These are phyloP conservation scores for Vaccinium darrowii DNA, from an alignment of 148 eudicot species.

Conservation along the genomic window DNA sequence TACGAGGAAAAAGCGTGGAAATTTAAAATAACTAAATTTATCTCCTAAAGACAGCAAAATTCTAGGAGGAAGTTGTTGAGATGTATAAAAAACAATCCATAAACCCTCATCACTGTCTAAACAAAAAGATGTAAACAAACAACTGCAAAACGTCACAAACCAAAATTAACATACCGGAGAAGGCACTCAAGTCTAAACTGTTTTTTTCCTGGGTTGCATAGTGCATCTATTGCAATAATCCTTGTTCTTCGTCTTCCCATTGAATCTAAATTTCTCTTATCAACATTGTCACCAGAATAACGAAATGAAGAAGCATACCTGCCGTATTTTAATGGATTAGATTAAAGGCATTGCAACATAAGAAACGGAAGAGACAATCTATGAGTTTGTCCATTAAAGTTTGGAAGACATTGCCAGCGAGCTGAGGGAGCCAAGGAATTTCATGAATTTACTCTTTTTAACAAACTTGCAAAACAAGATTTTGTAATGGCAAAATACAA, in stretches of 20 bases:
- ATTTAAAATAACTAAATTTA: background rate
- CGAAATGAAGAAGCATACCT: slow-evolving; percentile 88
- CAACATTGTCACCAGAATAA: slow-evolving; percentile 66
- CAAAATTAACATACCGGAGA: slow-evolving; percentile 47
- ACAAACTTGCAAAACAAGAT: background rate
- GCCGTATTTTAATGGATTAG: slow-evolving; percentile 17
- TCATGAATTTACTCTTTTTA: background rate
- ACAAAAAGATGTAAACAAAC: background rate
- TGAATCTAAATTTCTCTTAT: slow-evolving; percentile 50
- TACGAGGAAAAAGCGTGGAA: background rate
- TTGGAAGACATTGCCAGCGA: background rate
- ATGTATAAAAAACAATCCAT: background rate
- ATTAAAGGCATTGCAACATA: background rate
- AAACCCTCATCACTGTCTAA: background rate
- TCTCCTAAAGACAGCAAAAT: background rate
- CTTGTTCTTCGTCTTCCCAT: slow-evolving; percentile 76
- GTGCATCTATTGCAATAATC: slow-evolving; percentile 85
- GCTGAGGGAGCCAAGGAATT: background rate
- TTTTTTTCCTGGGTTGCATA: slow-evolving; percentile 59
- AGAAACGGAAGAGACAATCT: background rate
- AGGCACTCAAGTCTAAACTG: slow-evolving; percentile 62
- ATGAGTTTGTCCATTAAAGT: background rate
- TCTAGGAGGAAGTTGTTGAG: background rate
- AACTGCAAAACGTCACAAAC: background rate
- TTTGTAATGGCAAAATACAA: background rate